phyloP scores from a whole-genome alignment of 257 asterid species.

The Penstemon barbatus region DNA sequence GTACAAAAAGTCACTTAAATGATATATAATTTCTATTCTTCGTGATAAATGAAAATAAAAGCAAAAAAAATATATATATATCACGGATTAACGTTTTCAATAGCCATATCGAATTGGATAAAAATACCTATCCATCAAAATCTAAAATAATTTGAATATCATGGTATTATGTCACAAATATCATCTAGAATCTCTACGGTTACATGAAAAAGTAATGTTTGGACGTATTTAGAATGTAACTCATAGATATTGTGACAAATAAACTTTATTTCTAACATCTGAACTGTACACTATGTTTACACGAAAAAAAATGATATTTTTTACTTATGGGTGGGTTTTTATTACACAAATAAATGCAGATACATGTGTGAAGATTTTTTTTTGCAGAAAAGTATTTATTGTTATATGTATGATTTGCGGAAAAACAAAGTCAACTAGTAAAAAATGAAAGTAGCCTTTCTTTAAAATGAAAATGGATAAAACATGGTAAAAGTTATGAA shows the following conservation, averaged over 20 bases:
- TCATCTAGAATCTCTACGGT: background rate
- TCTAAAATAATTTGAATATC: background rate
- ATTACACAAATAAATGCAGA: no score
- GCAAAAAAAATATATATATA: background rate
- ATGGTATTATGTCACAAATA: background rate
- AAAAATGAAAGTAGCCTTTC: no score
- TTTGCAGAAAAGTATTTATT: no score
- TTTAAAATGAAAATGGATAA: no score
- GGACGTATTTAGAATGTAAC: background rate
- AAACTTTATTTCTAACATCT: background rate
- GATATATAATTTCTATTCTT: background rate
- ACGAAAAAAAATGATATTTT: background rate
- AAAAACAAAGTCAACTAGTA: no score
- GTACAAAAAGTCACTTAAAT: background rate
- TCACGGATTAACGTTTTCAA: background rate
- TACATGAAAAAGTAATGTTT: background rate
- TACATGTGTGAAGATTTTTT: no score
- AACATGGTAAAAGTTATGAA: no score
- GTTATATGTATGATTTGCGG: no score
- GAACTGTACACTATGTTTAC: background rate
- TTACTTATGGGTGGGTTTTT: no score
- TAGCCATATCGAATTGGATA: background rate
- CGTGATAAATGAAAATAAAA: background rate
- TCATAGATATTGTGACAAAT: background rate
- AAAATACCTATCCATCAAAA: background rate